Evolutionary conservation across 345 rosid genomes (phyloP).

Genomic region (thale cress (Arabidopsis thaliana)): TAIR10.1 NC_003071.7:14731001-14731500

Average conservation of each 20-base stretch:
- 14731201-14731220: slow-evolving; percentile 27
- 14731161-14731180: slow-evolving; percentile 33
- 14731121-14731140: slow-evolving; percentile 15
- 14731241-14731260: slow-evolving; percentile 26
- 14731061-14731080: slow-evolving; percentile 33
- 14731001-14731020: slow-evolving; percentile 38
- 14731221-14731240: slow-evolving; percentile 18
- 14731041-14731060: slow-evolving; percentile 34
- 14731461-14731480: slow-evolving; percentile 16
- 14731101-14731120: neutral
- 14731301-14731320: neutral
- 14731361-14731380: neutral
- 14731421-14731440: slow-evolving; percentile 20
- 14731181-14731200: slow-evolving; percentile 38
- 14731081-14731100: slow-evolving; percentile 25
- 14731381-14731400: slow-evolving; percentile 6
- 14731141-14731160: slow-evolving; percentile 12
- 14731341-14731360: neutral
- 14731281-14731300: too few species aligned
- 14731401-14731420: slow-evolving; percentile 23
- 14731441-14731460: slow-evolving; percentile 22
- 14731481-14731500: slow-evolving; percentile 34
- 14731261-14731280: slow-evolving; percentile 11
- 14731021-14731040: slow-evolving; percentile 16
- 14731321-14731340: neutral